Evolutionary conservation across 805 yeast species (phyloP).

Genomic region (Candida patagonica): DNA sequence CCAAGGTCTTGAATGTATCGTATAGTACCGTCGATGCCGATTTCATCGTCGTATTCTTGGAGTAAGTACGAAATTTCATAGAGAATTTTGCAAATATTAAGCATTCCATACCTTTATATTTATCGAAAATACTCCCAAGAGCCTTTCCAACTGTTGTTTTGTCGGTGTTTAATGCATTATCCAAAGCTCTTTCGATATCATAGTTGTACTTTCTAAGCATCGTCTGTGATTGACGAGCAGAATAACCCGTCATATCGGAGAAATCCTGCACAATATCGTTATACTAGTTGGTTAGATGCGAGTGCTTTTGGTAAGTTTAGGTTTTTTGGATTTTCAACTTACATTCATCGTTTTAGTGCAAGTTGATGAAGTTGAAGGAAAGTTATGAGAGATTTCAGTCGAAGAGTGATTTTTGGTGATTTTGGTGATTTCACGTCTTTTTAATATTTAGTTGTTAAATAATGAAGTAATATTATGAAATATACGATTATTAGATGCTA

Average conservation of each 20-base stretch:
- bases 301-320: background rate
- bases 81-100: background rate
- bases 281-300: background rate
- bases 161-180: slow-evolving; percentile 25
- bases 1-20: slow-evolving; percentile 56
- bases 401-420: background rate
- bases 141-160: slow-evolving; percentile 6
- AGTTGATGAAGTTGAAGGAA: background rate
- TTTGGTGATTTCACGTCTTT: too few relatives aligned
- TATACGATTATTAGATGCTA: too few relatives aligned
- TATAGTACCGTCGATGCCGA: slow-evolving; percentile 75
- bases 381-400: background rate
- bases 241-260: slow-evolving; percentile 10
- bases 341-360: background rate
- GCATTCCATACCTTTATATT: slow-evolving; percentile 20
- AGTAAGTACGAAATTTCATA: background rate
- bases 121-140: slow-evolving; percentile 17
- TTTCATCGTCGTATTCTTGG: slow-evolving; percentile 28
- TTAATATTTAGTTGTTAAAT: too few relatives aligned
- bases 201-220: slow-evolving; percentile 22
- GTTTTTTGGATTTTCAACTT: background rate
- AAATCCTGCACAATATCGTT: background rate
- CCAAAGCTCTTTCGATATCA: slow-evolving; percentile 27
- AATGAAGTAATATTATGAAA: too few relatives aligned
- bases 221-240: slow-evolving; percentile 10